Evolutionary conservation across 164 flowering plant genomes (phyloP), one percentile per base, ranked within the genome.

Genomic region (Vitis amurensis): DNA sequence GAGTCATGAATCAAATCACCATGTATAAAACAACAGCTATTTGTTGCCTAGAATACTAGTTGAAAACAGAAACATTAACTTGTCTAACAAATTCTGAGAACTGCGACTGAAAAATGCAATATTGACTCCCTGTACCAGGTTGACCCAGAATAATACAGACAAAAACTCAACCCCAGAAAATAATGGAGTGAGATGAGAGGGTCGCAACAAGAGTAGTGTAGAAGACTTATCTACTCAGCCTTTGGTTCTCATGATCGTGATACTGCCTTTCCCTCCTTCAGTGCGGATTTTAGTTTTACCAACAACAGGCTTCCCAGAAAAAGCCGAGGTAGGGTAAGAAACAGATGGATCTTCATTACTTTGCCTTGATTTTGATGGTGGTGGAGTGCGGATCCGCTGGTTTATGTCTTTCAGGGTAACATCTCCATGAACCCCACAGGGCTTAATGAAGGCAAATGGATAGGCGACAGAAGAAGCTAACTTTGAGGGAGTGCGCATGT

Each of bases 201-300:
- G 82, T 66, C 56, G 27, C 76, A 72, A 68, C 69, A 63, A n/a
- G 31, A 5, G 10, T 66, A 5, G 10, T 66, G 58, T 13, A 23
- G 19, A 15, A 13, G 58, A 70, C 59, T 72, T 72, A 63, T 61
- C 71, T 58, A 47, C 13, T 89, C 76, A 92, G 68, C 97, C 97
- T 78, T 84, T 94, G 57, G 98, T 94, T 78, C 97, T 85, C 97
- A 88, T 90, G 69, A 92, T 91, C 48, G 97, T 94, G 68, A 92
- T 94, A 86, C 99, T 94, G 10, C 98, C 98, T 76, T 85, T 92
- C 59, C 99, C 99, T 50, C 97, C 99, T 82, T 92, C 94, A 11
- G 97, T 94, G 68, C 80, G 95, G 64, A 94, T 92, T 76, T 89
- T 94, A 8, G 93, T 94, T 81, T 89, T 92, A 10, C 87, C 95